Conservation (phyloP, 805 yeast species). For the Lachancea mirantina region DNA sequence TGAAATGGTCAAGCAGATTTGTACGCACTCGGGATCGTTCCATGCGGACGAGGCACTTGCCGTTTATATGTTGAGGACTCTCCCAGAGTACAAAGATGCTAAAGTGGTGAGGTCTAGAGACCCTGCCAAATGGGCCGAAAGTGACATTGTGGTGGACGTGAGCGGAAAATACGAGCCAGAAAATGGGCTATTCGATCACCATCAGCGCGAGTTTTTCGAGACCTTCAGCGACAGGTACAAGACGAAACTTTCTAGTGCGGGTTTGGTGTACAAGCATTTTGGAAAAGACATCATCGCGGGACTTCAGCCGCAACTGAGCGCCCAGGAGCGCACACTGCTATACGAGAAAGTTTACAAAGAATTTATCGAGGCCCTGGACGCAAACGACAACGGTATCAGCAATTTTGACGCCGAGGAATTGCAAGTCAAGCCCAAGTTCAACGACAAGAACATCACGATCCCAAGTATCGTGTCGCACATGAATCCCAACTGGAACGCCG, state of each 20-base stretch:
- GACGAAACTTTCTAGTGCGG: conserved; percentile 90
- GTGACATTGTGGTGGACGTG: conserved; percentile 93
- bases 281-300: conserved; percentile 60
- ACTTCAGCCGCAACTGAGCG: conserved; percentile 38
- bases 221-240: conserved; percentile 54
- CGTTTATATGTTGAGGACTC: conserved; percentile 68
- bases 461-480: conserved; percentile 72
- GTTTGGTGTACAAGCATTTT: conserved; percentile 80
- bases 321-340: conserved; percentile 49
- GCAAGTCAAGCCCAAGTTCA: conserved; percentile 52
- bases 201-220: conserved; percentile 84
- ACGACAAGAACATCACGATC: conserved; percentile 64
- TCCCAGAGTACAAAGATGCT: conserved; percentile 64
- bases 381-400: conserved; percentile 89
- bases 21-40: conserved; percentile 89
- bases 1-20: conserved; percentile 43
- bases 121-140: conserved; percentile 70
- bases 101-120: conserved; percentile 76
- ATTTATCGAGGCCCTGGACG: conserved; percentile 88
- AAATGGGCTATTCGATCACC: conserved; percentile 85
- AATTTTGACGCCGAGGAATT: conserved; percentile 43
- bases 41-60: conserved; percentile 98
- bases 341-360: conserved; percentile 76
- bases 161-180: conserved; percentile 80
- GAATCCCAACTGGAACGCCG: conserved; percentile 81